These are phyloP conservation scores for Leishmania gerbilli DNA, from an alignment of 208 protist genomes.

Conservation along the genomic window DNA sequence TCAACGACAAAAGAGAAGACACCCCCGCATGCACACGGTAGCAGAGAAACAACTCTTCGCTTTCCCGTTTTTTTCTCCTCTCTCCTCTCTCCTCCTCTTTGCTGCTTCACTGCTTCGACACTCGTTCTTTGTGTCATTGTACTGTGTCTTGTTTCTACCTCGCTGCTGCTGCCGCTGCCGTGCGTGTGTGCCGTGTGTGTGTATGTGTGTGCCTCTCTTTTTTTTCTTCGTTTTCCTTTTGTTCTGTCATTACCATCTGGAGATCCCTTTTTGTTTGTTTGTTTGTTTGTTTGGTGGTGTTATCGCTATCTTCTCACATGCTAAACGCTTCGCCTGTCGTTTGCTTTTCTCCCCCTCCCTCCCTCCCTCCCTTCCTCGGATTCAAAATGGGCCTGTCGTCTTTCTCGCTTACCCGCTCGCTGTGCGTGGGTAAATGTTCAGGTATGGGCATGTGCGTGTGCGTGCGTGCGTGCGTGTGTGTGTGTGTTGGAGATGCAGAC, in stretches of 20 bases:
- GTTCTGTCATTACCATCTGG: neutral
- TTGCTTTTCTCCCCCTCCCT: neutral
- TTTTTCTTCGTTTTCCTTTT: neutral
- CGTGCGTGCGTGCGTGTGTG: neutral
- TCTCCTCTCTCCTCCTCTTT: neutral
- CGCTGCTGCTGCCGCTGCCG: neutral
- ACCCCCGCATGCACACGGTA: neutral
- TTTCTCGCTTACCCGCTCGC: neutral
- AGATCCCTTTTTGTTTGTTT: neutral
- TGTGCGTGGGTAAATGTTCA: neutral
- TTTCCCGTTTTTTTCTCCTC: neutral
- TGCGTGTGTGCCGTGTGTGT: neutral
- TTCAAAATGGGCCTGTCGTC: neutral
- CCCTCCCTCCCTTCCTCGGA: neutral
- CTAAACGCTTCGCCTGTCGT: neutral
- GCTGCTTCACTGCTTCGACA: neutral
- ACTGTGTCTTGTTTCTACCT: neutral
- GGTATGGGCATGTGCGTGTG: neutral
- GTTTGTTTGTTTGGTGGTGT: neutral
- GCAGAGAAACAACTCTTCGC: neutral
- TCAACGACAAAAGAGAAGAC: neutral
- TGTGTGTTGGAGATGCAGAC: neutral
- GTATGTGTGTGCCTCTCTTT: neutral
- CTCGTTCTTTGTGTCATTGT: neutral
- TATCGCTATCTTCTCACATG: constrained; percentile 1